Evolutionary conservation across 129 eudicot genomes (phyloP), one percentile per base, ranked within the genome.

Genomic region (Tagetes erecta): DNA sequence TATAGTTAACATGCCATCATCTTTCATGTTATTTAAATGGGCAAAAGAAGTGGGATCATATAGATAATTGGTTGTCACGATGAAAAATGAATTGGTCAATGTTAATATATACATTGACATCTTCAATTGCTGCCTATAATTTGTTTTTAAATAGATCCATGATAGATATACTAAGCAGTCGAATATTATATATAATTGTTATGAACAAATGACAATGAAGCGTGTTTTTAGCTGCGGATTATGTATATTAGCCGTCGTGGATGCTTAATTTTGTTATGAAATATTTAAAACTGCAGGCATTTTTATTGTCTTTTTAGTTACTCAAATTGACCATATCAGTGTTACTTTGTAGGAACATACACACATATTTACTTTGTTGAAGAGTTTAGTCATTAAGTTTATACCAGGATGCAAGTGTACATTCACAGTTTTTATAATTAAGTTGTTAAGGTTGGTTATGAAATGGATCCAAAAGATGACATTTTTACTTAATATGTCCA

Each of bases 21-120:
- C 63, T 4, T 13, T 20, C 27, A 20, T 20, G 27, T 20, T 20
- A 20, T 20, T 20, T 20, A 20, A 20, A 20, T 20, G 27, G 27
- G 27, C 27, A 20, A 20, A 20, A 20, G 27, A 20, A 20, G 27
- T 20, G 27, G 27, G 27, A 20, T 20, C 27, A 20, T 45, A 1
- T 40, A 44, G n/a, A 47, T 2, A 62, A 74, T 76, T 76, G 75
- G 75, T 34, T 27, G 79, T 64, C 79, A 75, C 79, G 73, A 27
- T 14, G 0, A 56, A 46, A 34, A 13, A 60, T 8, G 72, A 75
- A 64, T 38, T 38, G 76, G 71, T 70, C 81, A 69, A 7, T 58
- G 46, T 11, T 37, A 20, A 20, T 20, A 20, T 20, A 20, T 20
- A 20, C 27, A 46, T 70, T 59, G 76, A 70, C 76, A 50, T 60